These are phyloP conservation scores for Colletotrichum gigasporum DNA, from an alignment of 2,329 filamentous ascomycete species.

Conservation along the genomic window DNA sequence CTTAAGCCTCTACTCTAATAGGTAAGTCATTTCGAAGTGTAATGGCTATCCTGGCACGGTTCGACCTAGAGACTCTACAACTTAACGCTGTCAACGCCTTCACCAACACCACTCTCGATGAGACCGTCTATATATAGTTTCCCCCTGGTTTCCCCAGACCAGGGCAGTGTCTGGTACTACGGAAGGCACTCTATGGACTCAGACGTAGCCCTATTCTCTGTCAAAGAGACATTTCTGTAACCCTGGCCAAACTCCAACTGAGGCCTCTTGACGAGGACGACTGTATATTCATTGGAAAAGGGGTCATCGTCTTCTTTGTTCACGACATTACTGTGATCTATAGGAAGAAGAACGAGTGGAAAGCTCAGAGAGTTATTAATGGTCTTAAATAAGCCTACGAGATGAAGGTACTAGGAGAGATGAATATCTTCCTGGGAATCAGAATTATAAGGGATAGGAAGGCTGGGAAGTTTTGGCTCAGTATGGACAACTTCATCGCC, in stretches of 20 bases:
- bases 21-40: constrained; percentile 29
- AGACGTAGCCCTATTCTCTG: constrained; percentile 28
- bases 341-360: not conserved
- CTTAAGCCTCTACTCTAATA: constrained; percentile 25
- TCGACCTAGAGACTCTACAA: constrained; percentile 32
- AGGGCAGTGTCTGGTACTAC: constrained; percentile 4
- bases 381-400: constrained; percentile 10
- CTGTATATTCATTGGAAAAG: constrained; percentile 16
- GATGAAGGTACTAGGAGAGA: constrained; percentile 7
- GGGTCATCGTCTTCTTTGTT: constrained; percentile 33
- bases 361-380: not conserved
- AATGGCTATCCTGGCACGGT: constrained; percentile 30
- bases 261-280: constrained; percentile 18
- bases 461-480: constrained; percentile 15
- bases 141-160: constrained; percentile 18
- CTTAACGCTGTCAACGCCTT: constrained; percentile 34
- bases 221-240: no score
- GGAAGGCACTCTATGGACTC: constrained; percentile 33
- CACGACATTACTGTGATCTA: constrained; percentile 34
- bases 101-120: constrained; percentile 27
- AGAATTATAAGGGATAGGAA: constrained; percentile 20
- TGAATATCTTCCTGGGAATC: constrained; percentile 30
- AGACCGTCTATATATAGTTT: constrained; percentile 25
- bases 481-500: constrained; percentile 16
- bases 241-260: no score